Evolutionary conservation across 2,329 filamentous ascomycete species (phyloP).

Genomic region (Epichloe sylvatica): DNA sequence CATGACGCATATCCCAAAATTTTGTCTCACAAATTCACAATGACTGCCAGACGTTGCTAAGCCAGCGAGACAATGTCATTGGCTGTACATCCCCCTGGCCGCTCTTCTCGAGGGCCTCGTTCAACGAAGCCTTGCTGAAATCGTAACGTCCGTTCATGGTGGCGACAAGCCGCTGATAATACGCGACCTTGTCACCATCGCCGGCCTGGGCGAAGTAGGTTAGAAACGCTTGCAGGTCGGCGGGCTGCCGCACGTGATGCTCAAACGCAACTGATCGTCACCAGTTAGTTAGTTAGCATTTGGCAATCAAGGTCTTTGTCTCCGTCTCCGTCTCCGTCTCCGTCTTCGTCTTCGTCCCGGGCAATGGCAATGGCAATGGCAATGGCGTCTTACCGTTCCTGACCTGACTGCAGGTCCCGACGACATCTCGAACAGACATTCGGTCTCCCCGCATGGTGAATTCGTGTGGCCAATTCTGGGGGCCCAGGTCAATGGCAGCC

Average conservation of each 20-base stretch:
- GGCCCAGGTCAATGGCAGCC: slow-evolving; percentile 49
- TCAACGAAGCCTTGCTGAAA: slow-evolving; percentile 47
- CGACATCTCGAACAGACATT: slow-evolving; percentile 45
- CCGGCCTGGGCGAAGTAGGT: slow-evolving; percentile 31
- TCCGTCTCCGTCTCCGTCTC: not conserved
- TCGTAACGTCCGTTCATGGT: slow-evolving; percentile 57
- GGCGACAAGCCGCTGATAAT: slow-evolving; percentile 49
- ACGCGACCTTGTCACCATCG: slow-evolving; percentile 34
- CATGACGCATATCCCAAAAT: not conserved
- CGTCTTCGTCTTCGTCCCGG: not conserved
- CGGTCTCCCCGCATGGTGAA: slow-evolving; percentile 55
- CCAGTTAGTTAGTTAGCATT: slow-evolving; percentile 9
- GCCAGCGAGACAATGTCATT: slow-evolving; percentile 39
- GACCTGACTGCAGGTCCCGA: slow-evolving; percentile 34
- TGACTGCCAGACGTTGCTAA: slow-evolving; percentile 19
- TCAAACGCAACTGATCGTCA: slow-evolving; percentile 24
- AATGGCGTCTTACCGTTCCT: slow-evolving; percentile 27
- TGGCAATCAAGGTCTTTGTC: not conserved
- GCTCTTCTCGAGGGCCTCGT: slow-evolving; percentile 29
- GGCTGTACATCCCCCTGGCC: slow-evolving; percentile 29
- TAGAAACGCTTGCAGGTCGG: slow-evolving; percentile 27
- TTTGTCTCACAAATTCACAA: slow-evolving; percentile 1
- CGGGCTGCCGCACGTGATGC: slow-evolving; percentile 23
- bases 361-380: not conserved
- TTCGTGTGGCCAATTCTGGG: slow-evolving; percentile 49